Percentiles rank a stretch among this genome's conserved stretches.
phyloP scores from a whole-genome alignment of 371 early-diverging fungal species.

The Circinella minor region DNA sequence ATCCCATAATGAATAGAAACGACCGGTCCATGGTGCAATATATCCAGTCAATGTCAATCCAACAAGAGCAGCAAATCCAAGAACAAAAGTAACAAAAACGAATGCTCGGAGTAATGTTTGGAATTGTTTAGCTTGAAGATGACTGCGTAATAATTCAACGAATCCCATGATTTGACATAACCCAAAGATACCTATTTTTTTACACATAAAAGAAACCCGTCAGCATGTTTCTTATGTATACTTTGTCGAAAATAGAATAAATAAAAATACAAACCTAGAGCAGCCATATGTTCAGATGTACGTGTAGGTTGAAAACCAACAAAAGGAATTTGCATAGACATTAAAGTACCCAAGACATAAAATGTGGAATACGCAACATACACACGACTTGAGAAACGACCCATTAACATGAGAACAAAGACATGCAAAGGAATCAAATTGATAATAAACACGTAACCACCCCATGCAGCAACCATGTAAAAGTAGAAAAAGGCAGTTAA shows the following conservation, averaged over 20 bases:
- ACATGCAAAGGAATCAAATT: constrained; percentile 98
- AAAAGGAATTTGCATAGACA: constrained; percentile 99
- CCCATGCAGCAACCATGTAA: constrained; percentile 99
- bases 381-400: constrained; percentile 89
- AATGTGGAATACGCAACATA: constrained; percentile 98
- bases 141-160: constrained; percentile 78
- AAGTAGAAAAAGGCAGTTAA: constrained; percentile 94
- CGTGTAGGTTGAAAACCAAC: constrained; percentile 98
- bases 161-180: constrained; percentile 93
- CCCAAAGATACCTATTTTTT: constrained; percentile 79
- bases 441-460: constrained; percentile 99
- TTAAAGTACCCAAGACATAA: constrained; percentile 93
- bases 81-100: constrained; percentile 63
- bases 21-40: constrained; percentile 98
- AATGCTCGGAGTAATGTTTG: constrained; percentile 72
- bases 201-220: not conserved
- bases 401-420: constrained; percentile 94
- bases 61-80: constrained; percentile 54
- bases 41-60: constrained; percentile 80
- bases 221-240: not conserved
- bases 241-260: not conserved
- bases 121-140: constrained; percentile 87
- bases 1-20: constrained; percentile 99
- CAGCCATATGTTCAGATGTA: constrained; percentile 99
- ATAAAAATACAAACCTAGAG: constrained; percentile 68